Conservation (phyloP, 805 yeast species). For the Nakazawaea ambrosiae region DNA sequence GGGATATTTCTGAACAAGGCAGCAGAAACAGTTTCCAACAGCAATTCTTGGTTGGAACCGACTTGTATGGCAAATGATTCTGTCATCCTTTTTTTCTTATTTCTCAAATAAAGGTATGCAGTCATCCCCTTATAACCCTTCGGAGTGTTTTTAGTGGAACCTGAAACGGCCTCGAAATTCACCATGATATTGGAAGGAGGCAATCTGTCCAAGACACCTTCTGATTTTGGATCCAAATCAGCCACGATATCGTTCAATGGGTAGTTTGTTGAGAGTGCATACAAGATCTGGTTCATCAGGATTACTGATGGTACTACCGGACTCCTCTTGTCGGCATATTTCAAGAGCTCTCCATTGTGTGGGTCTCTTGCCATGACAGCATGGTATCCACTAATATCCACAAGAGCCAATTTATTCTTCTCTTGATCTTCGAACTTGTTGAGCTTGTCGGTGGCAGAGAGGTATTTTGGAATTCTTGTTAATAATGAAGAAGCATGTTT, state of each 20-base stretch:
- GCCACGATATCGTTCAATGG: constrained; percentile 37
- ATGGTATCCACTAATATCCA: constrained; percentile 45
- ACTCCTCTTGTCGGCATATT: constrained; percentile 20
- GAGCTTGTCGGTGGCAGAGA: constrained; percentile 36
- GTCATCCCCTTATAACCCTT: constrained; percentile 65
- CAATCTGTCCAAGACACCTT: constrained; percentile 39
- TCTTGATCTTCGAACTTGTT: constrained; percentile 21
- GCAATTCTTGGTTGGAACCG: constrained; percentile 46
- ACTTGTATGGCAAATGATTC: constrained; percentile 75
- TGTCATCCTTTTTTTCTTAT: constrained; percentile 55
- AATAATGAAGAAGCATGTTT: constrained; percentile 46
- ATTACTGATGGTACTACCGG: constrained; percentile 39
- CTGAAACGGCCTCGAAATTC: constrained; percentile 64
- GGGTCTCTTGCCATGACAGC: constrained; percentile 62
- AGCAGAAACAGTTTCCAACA: constrained; percentile 65
- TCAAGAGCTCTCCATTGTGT: constrained; percentile 48
- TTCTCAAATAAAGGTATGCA: constrained; percentile 67
- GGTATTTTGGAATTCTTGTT: constrained; percentile 53
- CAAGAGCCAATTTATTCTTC: constrained; percentile 14
- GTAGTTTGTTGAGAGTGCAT: constrained; percentile 67
- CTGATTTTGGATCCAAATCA: constrained; percentile 37
- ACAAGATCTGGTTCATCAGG: constrained; percentile 60
- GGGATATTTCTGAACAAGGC: constrained; percentile 78
- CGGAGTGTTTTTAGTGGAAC: constrained; percentile 53
- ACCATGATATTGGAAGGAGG: constrained; percentile 65